A percentile compares a stretch with the other conserved stretches of the same genome.
These are phyloP conservation scores for Metschnikowia bowlesiae DNA, from an alignment of 805 yeast species.

Conservation along the genomic window DNA sequence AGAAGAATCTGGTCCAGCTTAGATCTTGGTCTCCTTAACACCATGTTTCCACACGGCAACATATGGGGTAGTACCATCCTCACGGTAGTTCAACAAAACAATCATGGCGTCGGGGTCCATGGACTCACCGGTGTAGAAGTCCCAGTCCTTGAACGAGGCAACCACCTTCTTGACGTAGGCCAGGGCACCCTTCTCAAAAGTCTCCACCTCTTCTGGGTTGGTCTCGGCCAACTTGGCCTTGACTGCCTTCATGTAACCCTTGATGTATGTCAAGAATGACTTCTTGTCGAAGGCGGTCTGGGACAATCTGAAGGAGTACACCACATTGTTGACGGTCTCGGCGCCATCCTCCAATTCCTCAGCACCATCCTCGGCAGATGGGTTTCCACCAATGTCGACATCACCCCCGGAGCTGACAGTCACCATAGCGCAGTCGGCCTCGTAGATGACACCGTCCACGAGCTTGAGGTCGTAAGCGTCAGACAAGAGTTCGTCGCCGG, in stretches of 20 bases:
- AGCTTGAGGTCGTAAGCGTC: constrained; percentile 89
- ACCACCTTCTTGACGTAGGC: constrained; percentile 94
- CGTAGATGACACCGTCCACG: constrained; percentile 91
- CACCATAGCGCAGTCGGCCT: constrained; percentile 94
- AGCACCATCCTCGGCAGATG: constrained; percentile 94
- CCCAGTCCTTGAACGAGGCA: constrained; percentile 97
- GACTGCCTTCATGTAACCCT: constrained; percentile 97
- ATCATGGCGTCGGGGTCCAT: constrained; percentile 99
- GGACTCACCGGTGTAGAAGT: constrained; percentile 98
- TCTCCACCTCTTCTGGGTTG: constrained; percentile 81
- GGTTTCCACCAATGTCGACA: constrained; percentile 98
- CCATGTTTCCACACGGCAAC: constrained; percentile 99
- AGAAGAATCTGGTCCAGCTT: constrained; percentile 28
- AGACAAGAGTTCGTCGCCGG: constrained; percentile 94
- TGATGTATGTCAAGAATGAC: constrained; percentile 93
- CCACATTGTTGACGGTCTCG: constrained; percentile 96
- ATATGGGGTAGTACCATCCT: constrained; percentile 97
- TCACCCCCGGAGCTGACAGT: constrained; percentile 79
- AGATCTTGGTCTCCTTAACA: constrained; percentile 83
- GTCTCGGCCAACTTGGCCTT: constrained; percentile 87
- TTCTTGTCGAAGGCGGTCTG: constrained; percentile 96
- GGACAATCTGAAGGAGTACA: constrained; percentile 97
- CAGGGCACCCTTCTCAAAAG: constrained; percentile 96
- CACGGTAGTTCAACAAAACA: constrained; percentile 98
- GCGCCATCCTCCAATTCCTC: constrained; percentile 80